Conservation (phyloP, 495 filamentous ascomycete species). For the Penicillium riverlandense region DNA sequence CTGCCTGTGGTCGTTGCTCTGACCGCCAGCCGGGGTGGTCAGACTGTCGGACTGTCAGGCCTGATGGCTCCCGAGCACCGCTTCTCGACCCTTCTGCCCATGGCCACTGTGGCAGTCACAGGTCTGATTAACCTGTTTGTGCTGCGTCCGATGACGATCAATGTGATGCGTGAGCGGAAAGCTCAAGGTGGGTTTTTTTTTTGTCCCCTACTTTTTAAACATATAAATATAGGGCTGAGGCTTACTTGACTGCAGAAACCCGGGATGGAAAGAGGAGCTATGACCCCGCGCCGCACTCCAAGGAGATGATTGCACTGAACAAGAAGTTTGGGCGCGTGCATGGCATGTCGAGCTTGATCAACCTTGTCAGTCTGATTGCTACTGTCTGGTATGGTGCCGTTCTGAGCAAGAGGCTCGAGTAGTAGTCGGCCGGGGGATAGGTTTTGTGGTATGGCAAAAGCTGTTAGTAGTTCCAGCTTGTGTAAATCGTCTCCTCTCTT, state of each 20-base stretch:
- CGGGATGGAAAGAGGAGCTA: slow-evolving; percentile 78
- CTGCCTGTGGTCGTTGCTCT: slow-evolving; percentile 67
- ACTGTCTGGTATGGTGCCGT: slow-evolving; percentile 68
- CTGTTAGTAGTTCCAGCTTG: too few relatives aligned
- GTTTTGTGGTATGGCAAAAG: not conserved
- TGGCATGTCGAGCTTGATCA: slow-evolving; percentile 67
- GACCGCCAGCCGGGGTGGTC: slow-evolving; percentile 59
- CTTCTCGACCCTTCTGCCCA: slow-evolving; percentile 53
- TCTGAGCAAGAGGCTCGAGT: slow-evolving; percentile 51
- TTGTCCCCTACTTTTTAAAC: not conserved
- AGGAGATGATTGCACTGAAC: slow-evolving; percentile 78
- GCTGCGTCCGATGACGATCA: slow-evolving; percentile 64
- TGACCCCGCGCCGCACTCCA: slow-evolving; percentile 64
- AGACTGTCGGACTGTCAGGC: slow-evolving; percentile 41
- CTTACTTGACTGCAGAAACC: slow-evolving; percentile 43
- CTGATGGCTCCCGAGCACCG: slow-evolving; percentile 49
- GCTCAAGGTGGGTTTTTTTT: slow-evolving; percentile 53
- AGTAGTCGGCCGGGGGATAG: not conserved
- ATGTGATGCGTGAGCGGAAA: slow-evolving; percentile 66
- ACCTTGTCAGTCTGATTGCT: slow-evolving; percentile 58
- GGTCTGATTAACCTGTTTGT: slow-evolving; percentile 59
- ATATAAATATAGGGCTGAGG: not conserved
- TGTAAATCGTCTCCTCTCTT: too few relatives aligned
- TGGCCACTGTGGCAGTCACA: slow-evolving; percentile 56
- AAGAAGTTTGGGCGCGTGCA: slow-evolving; percentile 72